Base-by-base conservation (phyloP, 1,284 basidiomycete species). In the Ganoderma leucocontextum region DNA sequence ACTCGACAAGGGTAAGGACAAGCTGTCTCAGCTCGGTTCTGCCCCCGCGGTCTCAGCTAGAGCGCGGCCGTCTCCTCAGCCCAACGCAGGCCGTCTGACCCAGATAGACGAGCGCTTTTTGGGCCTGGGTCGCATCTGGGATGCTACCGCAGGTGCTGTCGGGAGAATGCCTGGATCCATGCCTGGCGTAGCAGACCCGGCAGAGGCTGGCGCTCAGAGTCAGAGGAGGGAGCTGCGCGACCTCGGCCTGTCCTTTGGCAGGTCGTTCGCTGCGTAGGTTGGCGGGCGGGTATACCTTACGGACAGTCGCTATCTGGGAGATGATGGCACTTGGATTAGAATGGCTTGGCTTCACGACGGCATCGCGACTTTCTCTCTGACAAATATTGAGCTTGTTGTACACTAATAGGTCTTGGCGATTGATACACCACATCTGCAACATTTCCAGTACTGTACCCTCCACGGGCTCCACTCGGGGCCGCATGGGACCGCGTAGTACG, bases 1-100 rank as follows among this genome's bases (percentile, higher is more conserved):
- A 74, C 81, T 92, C 2, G 86, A 86, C 71, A 84, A 84, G 65
- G 71, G 72, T 55, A 71, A 71, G 61, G 62, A 69, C 35, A 52
- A 35, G 17, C 49, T 8, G 41, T 39, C 60, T 33, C 58, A 42
- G 38, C 22, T 41, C 36, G 57, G 44, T 53, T 25, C 12, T 42
- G 33, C 53, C 38, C 35, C 59, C 2, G 33, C 13, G 44, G 60
- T 42, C n/a, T 62, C 60, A 33, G 33, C 44, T 8, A 17, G 44
- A 49, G 29, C 60, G 42, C 60, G 17, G 42, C 17, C 19, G 10
- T 25, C 41, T 44, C 9, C 62, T 25, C 63, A 66, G 59, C 25
- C 63, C 29, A 41, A 12, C 39, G 58, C n/a, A 9, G 39, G 36
- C 29, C 69, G 60, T 57, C 47, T 61, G 25, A 62, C 63, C 13